Percentiles rank a stretch among this genome's conserved stretches.
Evolutionary conservation across 140 eudicot genomes (phyloP).

Genomic region (Eryngium alpinum): DNA sequence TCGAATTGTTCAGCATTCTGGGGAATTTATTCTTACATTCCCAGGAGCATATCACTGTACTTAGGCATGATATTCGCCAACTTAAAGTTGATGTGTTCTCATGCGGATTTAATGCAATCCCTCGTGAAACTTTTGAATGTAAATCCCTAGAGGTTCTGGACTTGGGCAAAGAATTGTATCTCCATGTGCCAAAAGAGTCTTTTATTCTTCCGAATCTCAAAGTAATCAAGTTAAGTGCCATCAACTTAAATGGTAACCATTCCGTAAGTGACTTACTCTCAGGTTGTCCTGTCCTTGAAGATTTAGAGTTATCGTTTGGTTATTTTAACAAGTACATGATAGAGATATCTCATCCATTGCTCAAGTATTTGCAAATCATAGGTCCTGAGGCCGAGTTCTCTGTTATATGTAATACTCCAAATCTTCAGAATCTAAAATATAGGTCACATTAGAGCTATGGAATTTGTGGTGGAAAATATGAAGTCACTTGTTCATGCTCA

Average conservation of each 20-base stretch:
- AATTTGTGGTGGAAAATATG: background rate
- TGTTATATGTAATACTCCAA: background rate
- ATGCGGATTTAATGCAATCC: no score
- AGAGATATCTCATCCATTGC: background rate
- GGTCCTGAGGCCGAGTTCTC: background rate
- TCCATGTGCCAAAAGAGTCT: no score
- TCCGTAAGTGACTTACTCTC: background rate
- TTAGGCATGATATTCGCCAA: no score
- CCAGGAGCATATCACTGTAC: conserved; percentile 86
- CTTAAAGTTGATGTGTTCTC: no score
- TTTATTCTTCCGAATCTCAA: no score
- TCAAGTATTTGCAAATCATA: background rate
- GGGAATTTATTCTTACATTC: conserved; percentile 77
- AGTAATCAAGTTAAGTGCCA: no score
- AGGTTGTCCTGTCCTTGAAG: background rate
- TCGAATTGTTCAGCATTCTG: conserved; percentile 51
- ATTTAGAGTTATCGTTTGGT: background rate
- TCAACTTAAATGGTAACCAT: background rate
- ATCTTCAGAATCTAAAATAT: background rate
- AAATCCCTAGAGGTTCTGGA: no score
- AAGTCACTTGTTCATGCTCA: background rate
- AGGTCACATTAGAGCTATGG: background rate
- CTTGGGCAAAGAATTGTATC: no score
- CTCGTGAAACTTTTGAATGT: no score
- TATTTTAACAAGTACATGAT: background rate